phyloP scores from a whole-genome alignment of 2,329 filamentous ascomycete species.

The Arthroderma sp. region DNA sequence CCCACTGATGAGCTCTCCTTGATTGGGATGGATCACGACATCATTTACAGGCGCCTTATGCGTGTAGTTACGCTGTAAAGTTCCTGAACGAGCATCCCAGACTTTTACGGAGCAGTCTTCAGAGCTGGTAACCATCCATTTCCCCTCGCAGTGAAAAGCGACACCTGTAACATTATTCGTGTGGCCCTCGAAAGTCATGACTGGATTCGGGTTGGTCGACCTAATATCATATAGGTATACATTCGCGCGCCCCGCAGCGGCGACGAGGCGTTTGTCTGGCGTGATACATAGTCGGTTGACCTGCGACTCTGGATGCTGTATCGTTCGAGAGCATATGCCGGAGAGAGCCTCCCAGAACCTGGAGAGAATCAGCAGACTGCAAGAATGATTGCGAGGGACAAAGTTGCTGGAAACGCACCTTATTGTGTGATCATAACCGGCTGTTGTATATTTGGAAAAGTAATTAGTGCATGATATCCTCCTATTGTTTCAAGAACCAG shows the following conservation, averaged over 20 bases:
- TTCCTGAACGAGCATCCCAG: conserved; percentile 80
- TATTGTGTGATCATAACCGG: conserved; percentile 65
- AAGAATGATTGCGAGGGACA: background rate
- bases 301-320: conserved; percentile 95
- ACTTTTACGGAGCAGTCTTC: conserved; percentile 96
- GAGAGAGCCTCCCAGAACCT: conserved; percentile 98
- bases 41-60: conserved; percentile 87
- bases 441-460: conserved; percentile 24
- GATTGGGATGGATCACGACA: conserved; percentile 98
- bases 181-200: conserved; percentile 91
- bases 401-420: conserved; percentile 36
- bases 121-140: conserved; percentile 98
- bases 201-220: conserved; percentile 86
- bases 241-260: conserved; percentile 65
- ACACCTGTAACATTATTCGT: conserved; percentile 92
- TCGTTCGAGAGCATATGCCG: conserved; percentile 93
- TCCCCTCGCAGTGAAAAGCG: conserved; percentile 95
- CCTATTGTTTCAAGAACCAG: conserved; percentile 1
- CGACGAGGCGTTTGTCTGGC: conserved; percentile 91
- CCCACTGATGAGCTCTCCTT: conserved; percentile 94
- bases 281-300: conserved; percentile 98
- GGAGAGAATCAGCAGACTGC: conserved; percentile 4
- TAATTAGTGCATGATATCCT: conserved; percentile 10
- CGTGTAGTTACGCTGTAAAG: conserved; percentile 81
- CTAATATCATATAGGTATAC: conserved; percentile 99